Percentiles rank a stretch among this genome's conserved stretches.
These are phyloP conservation scores for Aureobasidium sp. DNA, from an alignment of 2,329 filamentous ascomycete species.

Conservation along the genomic window DNA sequence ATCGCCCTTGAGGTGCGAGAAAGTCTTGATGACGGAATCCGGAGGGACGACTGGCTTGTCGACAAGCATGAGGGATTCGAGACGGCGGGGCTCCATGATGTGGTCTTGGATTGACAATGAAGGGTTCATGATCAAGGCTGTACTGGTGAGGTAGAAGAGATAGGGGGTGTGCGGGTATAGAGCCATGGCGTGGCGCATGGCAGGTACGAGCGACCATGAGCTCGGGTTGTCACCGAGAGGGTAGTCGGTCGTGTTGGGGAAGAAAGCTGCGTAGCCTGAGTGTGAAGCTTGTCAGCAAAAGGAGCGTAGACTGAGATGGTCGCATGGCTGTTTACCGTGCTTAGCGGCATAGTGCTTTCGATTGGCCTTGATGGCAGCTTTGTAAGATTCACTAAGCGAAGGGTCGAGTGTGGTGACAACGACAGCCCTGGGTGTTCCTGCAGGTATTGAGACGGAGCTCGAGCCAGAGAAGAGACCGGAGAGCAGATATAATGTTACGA, in stretches of 20 bases:
- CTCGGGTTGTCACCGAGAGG: conserved; percentile 49
- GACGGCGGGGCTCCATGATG: conserved; percentile 56
- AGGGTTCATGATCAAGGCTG: conserved; percentile 84
- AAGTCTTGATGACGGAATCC: conserved; percentile 94
- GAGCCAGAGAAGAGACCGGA: conserved; percentile 30
- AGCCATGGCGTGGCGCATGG: conserved; percentile 80
- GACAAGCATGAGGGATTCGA: conserved; percentile 75
- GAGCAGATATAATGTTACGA: conserved; percentile 56
- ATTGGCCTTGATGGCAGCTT: conserved; percentile 70
- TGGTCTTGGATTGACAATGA: conserved; percentile 59
- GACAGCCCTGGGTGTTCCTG: conserved; percentile 52
- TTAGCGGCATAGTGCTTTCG: conserved; percentile 73
- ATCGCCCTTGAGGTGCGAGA: conserved; percentile 66
- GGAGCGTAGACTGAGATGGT: background rate
- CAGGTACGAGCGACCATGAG: conserved; percentile 73
- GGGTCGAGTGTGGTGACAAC: conserved; percentile 80
- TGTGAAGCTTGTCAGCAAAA: conserved; percentile 16
- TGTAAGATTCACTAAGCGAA: conserved; percentile 56
- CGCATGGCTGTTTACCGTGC: conserved; percentile 57
- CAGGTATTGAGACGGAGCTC: conserved; percentile 20
- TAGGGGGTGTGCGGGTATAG: conserved; percentile 67
- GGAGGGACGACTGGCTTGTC: conserved; percentile 85
- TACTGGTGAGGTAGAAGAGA: conserved; percentile 80
- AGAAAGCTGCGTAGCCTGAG: conserved; percentile 77
- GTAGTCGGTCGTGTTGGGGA: conserved; percentile 70